phyloP scores from a whole-genome alignment of 2,329 filamentous ascomycete species.

The Botrytis aclada region DNA sequence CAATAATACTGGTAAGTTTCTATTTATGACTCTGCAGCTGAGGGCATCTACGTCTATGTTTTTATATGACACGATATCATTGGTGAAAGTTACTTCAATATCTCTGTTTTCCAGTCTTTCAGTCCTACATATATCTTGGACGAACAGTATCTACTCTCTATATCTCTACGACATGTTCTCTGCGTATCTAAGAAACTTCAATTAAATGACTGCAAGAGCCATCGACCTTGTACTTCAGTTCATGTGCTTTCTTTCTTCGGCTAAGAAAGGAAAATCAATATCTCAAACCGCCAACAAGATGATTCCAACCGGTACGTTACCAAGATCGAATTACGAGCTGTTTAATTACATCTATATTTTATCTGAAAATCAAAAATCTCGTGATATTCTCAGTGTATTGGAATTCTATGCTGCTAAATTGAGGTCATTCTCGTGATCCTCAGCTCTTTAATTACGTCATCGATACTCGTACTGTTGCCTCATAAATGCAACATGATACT shows the following conservation, averaged over 20 bases:
- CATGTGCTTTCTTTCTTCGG: background rate
- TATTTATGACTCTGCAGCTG: background rate
- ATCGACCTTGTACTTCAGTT: fast-evolving
- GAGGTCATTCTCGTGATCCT: background rate
- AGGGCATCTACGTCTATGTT: background rate
- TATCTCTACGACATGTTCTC: background rate
- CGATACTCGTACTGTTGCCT: background rate
- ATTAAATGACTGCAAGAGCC: background rate
- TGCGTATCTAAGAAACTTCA: background rate
- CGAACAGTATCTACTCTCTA: background rate
- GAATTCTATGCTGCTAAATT: background rate
- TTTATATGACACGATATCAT: background rate
- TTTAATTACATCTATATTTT: background rate
- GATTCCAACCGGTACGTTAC: background rate
- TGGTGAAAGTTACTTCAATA: background rate
- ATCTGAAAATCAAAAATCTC: background rate
- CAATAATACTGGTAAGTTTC: background rate
- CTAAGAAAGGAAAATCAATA: background rate
- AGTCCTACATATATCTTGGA: background rate
- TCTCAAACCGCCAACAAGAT: background rate
- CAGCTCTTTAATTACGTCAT: background rate
- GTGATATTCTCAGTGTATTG: background rate
- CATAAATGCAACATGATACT: fast-evolving
- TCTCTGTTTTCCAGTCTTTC: background rate
- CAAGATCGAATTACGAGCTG: fast-evolving